Evolutionary conservation across 169 alveolate genomes (phyloP).

Genomic region (Babesia ovata): DNA sequence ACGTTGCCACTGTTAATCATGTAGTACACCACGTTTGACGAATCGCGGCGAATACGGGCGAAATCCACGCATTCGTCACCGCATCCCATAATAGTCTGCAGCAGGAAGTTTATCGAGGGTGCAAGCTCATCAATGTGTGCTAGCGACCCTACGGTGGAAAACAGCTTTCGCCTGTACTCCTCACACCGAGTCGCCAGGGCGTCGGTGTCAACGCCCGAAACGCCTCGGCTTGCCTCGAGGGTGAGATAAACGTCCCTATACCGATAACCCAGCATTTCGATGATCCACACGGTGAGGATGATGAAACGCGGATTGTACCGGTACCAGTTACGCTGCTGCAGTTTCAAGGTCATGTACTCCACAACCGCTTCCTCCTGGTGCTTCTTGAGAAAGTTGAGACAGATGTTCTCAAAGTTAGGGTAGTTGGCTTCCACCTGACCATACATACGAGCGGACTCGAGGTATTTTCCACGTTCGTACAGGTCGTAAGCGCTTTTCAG

Average conservation of each 20-base stretch:
- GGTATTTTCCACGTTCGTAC: constrained; percentile 56
- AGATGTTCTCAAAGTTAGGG: constrained; percentile 60
- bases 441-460: constrained; percentile 56
- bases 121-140: constrained; percentile 57
- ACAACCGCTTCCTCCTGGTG: constrained; percentile 53
- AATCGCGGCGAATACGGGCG: constrained; percentile 53
- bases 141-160: constrained; percentile 36
- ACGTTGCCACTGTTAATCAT: constrained; percentile 49
- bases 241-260: constrained; percentile 42
- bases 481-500: constrained; percentile 55
- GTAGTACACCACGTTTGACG: constrained; percentile 42
- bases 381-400: constrained; percentile 47
- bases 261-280: constrained; percentile 50
- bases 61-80: constrained; percentile 62
- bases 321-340: constrained; percentile 43
- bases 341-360: constrained; percentile 46
- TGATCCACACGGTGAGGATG: constrained; percentile 60
- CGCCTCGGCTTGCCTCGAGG: constrained; percentile 26
- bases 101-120: constrained; percentile 53
- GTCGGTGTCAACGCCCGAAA: constrained; percentile 10
- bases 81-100: constrained; percentile 65
- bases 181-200: constrained; percentile 4
- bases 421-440: constrained; percentile 52
- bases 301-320: constrained; percentile 59
- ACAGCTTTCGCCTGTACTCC: constrained; percentile 38